Percentiles rank a stretch among this genome's conserved stretches.
These are phyloP conservation scores for Podila epicladia DNA, from an alignment of 192 early-diverging fungal species.

Conservation along the genomic window DNA sequence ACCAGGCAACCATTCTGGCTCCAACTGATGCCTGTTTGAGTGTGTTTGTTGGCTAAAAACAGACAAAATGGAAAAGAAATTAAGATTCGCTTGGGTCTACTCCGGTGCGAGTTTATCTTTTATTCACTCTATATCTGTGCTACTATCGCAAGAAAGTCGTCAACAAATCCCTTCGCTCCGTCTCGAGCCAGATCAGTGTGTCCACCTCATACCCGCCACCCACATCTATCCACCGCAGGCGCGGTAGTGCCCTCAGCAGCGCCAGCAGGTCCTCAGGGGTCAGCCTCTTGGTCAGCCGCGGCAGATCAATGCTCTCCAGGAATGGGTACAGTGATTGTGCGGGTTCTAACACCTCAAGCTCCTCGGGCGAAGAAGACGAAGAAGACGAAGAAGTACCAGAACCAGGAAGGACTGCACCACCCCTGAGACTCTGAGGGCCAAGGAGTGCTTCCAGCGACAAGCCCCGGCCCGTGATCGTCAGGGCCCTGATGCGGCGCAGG, in stretches of 20 bases:
- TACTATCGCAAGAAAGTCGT: no score
- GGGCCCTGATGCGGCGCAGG: neutral
- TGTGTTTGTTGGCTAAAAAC: no score
- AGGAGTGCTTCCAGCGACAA: neutral
- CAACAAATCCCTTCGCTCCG: neutral
- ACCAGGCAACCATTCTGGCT: no score
- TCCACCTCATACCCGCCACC: slow-evolving; percentile 6
- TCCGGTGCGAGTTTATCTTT: no score
- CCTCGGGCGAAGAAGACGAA: no score
- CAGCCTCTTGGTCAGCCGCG: neutral
- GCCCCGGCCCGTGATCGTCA: neutral
- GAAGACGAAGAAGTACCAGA: no score
- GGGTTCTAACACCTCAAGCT: neutral
- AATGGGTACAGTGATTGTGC: neutral
- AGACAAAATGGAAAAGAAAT: no score
- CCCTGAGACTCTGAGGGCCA: neutral
- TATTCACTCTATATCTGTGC: no score
- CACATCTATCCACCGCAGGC: slow-evolving; percentile 1
- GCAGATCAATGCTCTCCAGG: neutral
- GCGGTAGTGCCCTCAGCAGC: neutral
- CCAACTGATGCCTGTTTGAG: no score
- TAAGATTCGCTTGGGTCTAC: no score
- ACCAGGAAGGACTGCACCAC: neutral
- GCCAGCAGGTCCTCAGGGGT: neutral
- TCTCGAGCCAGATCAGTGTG: slow-evolving; percentile 4